Evolutionary conservation across 202 grass and related monocot genomes (phyloP).

Genomic region (Musa balbisiana): DNA sequence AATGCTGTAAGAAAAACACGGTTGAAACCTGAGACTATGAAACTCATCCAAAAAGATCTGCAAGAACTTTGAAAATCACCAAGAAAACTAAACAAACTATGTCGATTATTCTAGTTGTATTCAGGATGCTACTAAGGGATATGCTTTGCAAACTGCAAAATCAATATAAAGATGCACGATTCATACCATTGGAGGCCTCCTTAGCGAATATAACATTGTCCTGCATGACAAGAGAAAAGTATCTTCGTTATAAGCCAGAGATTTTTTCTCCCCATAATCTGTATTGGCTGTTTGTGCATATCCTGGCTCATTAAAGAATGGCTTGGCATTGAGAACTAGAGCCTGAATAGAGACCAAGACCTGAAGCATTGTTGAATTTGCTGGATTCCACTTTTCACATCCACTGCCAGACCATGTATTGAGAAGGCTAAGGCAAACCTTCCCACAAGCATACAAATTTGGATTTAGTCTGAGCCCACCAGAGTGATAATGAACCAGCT

Average conservation of each 20-base stretch:
- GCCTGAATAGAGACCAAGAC: conserved; percentile 17
- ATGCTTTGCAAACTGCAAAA: not conserved
- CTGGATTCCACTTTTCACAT: conserved; percentile 15
- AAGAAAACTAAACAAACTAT: not conserved
- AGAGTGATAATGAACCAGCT: conserved; percentile 21
- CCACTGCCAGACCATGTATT: conserved; percentile 15
- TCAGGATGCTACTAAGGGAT: not conserved
- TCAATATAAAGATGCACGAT: not conserved
- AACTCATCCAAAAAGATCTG: no score
- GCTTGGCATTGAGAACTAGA: conserved; percentile 17
- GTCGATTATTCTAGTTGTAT: not conserved
- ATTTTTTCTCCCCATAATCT: conserved; percentile 4
- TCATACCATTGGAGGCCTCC: conserved; percentile 13
- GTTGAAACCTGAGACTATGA: no score
- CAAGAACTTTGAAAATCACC: not conserved
- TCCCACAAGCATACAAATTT: conserved; percentile 15
- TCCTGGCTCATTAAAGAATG: conserved; percentile 18
- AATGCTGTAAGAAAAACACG: conserved; percentile 41
- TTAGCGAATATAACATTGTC: conserved; percentile 18
- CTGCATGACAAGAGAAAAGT: conserved; percentile 12
- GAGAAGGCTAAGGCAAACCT: conserved; percentile 21
- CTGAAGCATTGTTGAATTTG: conserved; percentile 17
- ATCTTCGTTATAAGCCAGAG: conserved; percentile 9
- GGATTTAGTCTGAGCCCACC: conserved; percentile 16
- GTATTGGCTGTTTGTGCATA: conserved; percentile 12